These are phyloP conservation scores for Stachybotrys chlorohalonatus DNA, from an alignment of 2,329 filamentous ascomycete genomes.

Conservation along the genomic window DNA sequence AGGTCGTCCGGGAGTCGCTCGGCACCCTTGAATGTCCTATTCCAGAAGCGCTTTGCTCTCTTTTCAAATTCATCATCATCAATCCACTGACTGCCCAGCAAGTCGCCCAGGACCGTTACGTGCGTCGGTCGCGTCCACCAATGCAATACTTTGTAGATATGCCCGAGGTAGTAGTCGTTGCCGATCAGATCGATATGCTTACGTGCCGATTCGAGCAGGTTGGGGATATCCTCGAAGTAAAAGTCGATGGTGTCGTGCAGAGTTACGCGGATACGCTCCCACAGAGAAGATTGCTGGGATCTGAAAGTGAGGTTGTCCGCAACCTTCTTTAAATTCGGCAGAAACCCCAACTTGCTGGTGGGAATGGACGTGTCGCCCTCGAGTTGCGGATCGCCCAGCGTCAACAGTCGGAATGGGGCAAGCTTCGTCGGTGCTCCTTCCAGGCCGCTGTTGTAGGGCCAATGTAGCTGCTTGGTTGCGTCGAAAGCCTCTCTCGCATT, in stretches of 20 bases:
- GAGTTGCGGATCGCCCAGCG: constrained; percentile 85
- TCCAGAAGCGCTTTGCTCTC: constrained; percentile 70
- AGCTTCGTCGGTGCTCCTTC: constrained; percentile 12
- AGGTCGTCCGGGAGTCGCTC: constrained; percentile 52
- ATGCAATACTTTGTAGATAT: constrained; percentile 75
- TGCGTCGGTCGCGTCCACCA: constrained; percentile 87
- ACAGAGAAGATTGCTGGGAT: constrained; percentile 33
- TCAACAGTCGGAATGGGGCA: constrained; percentile 79
- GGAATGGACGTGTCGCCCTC: constrained; percentile 85
- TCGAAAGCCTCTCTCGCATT: constrained; percentile 22
- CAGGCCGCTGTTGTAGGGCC: constrained; percentile 19
- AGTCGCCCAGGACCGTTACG: constrained; percentile 78
- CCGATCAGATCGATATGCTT: constrained; percentile 85
- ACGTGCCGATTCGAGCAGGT: constrained; percentile 54
- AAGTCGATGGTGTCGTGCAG: constrained; percentile 54
- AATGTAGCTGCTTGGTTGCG: constrained; percentile 30
- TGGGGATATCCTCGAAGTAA: constrained; percentile 58
- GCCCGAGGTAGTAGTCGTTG: constrained; percentile 90
- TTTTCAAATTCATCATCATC: constrained; percentile 71
- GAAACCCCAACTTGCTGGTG: constrained; percentile 39
- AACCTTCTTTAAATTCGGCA: constrained; percentile 43
- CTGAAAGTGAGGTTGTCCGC: constrained; percentile 38
- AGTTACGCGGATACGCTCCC: constrained; percentile 41
- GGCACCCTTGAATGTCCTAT: constrained; percentile 62
- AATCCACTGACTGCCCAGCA: constrained; percentile 95